Evolutionary conservation across 208 protist genomes (phyloP).

Genomic region (Vickermania ingenoplastis): DNA sequence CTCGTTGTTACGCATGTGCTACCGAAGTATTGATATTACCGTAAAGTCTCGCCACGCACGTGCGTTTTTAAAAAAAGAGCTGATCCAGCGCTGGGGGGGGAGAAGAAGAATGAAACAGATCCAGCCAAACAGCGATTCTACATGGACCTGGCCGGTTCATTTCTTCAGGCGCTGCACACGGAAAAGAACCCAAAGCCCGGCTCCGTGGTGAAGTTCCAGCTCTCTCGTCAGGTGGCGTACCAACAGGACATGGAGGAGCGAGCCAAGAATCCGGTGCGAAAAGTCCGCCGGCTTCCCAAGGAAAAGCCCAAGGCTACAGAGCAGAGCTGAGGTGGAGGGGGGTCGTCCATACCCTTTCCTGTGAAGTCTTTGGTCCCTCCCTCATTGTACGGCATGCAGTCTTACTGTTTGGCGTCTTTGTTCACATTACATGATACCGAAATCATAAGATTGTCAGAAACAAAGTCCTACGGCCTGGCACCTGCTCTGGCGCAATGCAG

Average conservation of each 20-base stretch:
- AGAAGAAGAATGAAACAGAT: constrained; percentile 58
- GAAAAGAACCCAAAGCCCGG: constrained; percentile 64
- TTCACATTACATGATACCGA: no score
- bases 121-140: constrained; percentile 80
- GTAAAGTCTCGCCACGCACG: constrained; percentile 82
- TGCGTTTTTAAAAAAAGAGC: constrained; percentile 69
- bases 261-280: constrained; percentile 24
- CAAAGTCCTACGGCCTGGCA: no score
- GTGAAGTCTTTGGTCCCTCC: no score
- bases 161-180: constrained; percentile 80
- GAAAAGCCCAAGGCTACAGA: background rate
- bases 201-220: constrained; percentile 54
- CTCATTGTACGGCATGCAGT: no score
- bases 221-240: constrained; percentile 63
- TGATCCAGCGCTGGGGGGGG: constrained; percentile 73
- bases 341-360: no score
- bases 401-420: no score
- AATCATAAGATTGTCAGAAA: no score
- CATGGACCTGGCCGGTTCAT: constrained; percentile 82
- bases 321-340: no score
- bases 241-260: constrained; percentile 57
- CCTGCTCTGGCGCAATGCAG: no score
- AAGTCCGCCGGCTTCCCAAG: constrained; percentile 1
- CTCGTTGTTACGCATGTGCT: constrained; percentile 84
- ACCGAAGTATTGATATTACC: constrained; percentile 84